Evolutionary conservation across 75 land plant genomes (phyloP).

Genomic region (Sequoiadendron giganteum): DNA sequence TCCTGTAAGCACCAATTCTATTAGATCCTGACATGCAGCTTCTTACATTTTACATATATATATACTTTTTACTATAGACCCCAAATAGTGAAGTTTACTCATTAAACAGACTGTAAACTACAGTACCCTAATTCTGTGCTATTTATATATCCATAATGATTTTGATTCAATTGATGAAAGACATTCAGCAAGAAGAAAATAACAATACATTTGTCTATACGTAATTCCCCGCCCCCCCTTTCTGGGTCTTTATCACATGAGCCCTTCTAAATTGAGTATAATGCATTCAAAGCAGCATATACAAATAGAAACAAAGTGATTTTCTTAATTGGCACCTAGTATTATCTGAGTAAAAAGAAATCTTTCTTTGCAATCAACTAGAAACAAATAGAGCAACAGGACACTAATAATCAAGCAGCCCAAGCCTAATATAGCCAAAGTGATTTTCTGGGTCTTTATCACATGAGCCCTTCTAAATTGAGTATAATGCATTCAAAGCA

Average conservation of each 20-base stretch:
- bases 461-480: too few species aligned
- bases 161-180: not conserved
- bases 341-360: too few species aligned
- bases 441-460: too few species aligned
- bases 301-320: too few species aligned
- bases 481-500: too few species aligned
- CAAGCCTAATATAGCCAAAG: not conserved
- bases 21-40: not conserved
- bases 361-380: too few species aligned
- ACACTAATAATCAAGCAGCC: not conserved
- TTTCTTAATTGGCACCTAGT: too few species aligned
- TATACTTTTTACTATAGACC: not conserved
- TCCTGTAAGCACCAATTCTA: slow-evolving; percentile 47
- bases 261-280: too few species aligned
- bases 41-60: not conserved
- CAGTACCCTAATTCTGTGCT: not conserved
- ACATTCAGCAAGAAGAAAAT: not conserved
- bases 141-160: not conserved
- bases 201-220: not conserved
- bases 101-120: not conserved
- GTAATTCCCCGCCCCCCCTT: too few species aligned
- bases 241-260: too few species aligned
- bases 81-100: not conserved
- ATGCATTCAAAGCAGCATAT: too few species aligned
- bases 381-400: not conserved